A percentile compares a stretch with the other conserved stretches of the same genome.
Evolutionary conservation across 1,139 yeast genomes (phyloP).

Genomic region (Pichia sp.): DNA sequence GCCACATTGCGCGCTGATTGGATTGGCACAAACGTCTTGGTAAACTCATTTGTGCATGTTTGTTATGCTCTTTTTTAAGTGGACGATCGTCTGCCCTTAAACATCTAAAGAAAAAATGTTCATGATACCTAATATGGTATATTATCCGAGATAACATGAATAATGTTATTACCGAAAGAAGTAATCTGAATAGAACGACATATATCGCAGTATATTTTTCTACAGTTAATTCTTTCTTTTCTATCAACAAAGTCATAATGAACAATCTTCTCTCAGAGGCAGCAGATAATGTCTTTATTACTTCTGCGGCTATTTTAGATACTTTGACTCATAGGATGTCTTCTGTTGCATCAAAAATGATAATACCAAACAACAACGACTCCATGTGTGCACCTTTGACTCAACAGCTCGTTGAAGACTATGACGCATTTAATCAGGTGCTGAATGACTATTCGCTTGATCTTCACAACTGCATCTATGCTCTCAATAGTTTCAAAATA

Average conservation of each 20-base stretch:
- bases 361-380: constrained; percentile 27
- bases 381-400: constrained; percentile 19
- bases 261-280: constrained; percentile 21
- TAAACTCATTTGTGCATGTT: no score
- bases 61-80: no score
- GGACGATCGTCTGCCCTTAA: no score
- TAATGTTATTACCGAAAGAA: no score
- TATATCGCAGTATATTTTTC: no score
- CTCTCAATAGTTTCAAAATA: constrained; percentile 25
- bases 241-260: constrained; percentile 10
- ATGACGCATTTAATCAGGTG: constrained; percentile 25
- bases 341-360: constrained; percentile 16
- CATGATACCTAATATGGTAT: no score
- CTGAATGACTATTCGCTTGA: constrained; percentile 30
- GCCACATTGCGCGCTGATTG: background rate
- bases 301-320: constrained; percentile 24
- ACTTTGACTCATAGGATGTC: constrained; percentile 23
- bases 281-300: constrained; percentile 23
- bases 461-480: constrained; percentile 26
- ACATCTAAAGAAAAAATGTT: no score
- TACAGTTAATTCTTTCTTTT: no score
- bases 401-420: constrained; percentile 21
- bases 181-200: no score
- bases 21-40: no score
- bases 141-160: no score